Conservation (phyloP, 1,284 basidiomycete species). For the Boletus semigastroideus region DNA sequence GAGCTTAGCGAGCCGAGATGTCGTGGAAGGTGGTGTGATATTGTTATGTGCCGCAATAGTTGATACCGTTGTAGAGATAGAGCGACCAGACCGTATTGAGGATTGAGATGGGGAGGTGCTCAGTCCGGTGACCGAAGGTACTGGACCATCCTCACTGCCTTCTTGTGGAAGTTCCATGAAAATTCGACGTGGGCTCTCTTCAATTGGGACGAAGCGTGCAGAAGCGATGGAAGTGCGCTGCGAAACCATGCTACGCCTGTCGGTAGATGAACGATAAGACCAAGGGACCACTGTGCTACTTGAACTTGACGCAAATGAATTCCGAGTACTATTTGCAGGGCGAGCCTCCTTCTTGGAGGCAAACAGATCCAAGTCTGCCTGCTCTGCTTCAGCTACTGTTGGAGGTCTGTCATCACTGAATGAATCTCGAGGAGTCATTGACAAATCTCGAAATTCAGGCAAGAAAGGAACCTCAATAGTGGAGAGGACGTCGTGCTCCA, state of each 20-base stretch:
- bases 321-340: slow-evolving; percentile 33
- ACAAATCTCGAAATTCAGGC: slow-evolving; percentile 40
- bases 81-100: slow-evolving; percentile 54
- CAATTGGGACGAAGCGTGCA: slow-evolving; percentile 57
- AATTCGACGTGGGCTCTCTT: slow-evolving; percentile 61
- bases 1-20: slow-evolving; percentile 53
- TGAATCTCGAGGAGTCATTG: slow-evolving; percentile 30
- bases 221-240: slow-evolving; percentile 47
- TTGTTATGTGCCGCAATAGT: slow-evolving; percentile 4
- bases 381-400: slow-evolving; percentile 59
- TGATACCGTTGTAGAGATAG: slow-evolving; percentile 36
- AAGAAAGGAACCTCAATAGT: slow-evolving; percentile 84
- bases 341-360: slow-evolving; percentile 44
- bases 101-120: slow-evolving; percentile 69
- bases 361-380: slow-evolving; percentile 71
- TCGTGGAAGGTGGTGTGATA: slow-evolving; percentile 25
- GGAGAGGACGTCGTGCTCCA: slow-evolving; percentile 86
- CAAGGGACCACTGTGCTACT: slow-evolving; percentile 36
- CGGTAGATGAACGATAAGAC: slow-evolving; percentile 34
- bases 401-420: slow-evolving; percentile 33
- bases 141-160: slow-evolving; percentile 35
- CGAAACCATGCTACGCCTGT: slow-evolving; percentile 39
- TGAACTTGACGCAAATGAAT: slow-evolving; percentile 40
- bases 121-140: slow-evolving; percentile 36
- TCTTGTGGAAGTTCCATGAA: slow-evolving; percentile 51